Evolutionary conservation across 139 green algal genomes (phyloP), one percentile per base, ranked within the genome.

Genomic region (Chlamydomonas sphaeroides): DNA sequence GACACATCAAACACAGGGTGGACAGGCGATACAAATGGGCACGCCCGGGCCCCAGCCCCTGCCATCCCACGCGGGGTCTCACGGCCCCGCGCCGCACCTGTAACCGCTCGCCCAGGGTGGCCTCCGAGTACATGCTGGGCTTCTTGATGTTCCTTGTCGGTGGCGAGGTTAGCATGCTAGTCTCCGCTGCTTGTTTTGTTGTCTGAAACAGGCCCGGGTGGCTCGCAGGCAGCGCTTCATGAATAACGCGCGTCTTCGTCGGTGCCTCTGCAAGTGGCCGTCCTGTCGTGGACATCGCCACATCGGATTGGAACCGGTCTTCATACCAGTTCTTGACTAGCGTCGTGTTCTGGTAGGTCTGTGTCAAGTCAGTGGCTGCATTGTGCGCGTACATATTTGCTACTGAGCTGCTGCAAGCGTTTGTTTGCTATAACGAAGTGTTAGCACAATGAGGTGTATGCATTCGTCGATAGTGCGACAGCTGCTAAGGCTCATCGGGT

Each of bases 291-390:
- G 74, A 57, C 1, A 28, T 61, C 1, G 74, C 74, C 1, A 71
- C 74, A 26, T 68, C 21, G 5, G 33, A 10, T 35, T 80, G 74
- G 39, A 80, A 80, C 20, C 74, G 59, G 41, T 80, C 74, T 25
- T 80, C 74, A 25, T 80, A 80, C 74, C 74, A 80, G 17, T 80
- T 80, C 74, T 80, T 80, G 0, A 80, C 74, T 14, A 80, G 41
- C 30, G 62, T 41, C 20, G 59, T 62, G 17, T 80, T 45, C 17
- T 80, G 59, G 42, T 28, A 80, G 1, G 74, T 70, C n/a, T 80
- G 74, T 5, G 59, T 63, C 14, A 80, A 57, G 53, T 80, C 74
- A 17, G 74, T 59, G 20, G 51, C 59, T 21, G 56, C 42, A 30
- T 80, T 80, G 63, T 80, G 74, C 6, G 74, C 56, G 56, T 62